phyloP scores from a whole-genome alignment of 306 rosid species.

The Dalbergia cultrata region DNA sequence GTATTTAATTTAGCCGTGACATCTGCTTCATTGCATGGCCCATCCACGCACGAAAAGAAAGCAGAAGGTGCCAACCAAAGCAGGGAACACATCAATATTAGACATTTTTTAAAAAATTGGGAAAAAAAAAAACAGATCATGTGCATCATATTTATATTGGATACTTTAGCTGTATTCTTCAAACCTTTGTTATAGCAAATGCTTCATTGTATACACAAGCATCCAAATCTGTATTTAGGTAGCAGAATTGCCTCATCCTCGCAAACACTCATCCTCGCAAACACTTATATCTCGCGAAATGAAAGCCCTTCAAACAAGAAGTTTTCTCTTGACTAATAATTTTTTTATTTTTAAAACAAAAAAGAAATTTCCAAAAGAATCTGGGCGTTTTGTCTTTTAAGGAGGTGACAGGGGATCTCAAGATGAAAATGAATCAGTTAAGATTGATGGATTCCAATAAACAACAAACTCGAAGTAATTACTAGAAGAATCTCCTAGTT shows the following conservation, averaged over 20 bases:
- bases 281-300: not conserved
- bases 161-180: not conserved
- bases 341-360: not conserved
- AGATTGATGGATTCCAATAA: not conserved
- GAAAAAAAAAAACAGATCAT: not conserved
- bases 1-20: not conserved
- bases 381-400: not conserved
- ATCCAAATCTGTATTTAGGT: slow-evolving; percentile 8
- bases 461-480: too few species aligned
- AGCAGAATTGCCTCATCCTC: slow-evolving; percentile 14
- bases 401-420: not conserved
- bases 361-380: not conserved
- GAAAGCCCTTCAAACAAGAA: not conserved
- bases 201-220: not conserved
- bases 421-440: not conserved
- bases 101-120: not conserved
- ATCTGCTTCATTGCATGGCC: not conserved
- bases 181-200: not conserved
- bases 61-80: not conserved
- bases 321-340: not conserved
- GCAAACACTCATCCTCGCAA: not conserved
- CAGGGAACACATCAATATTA: not conserved
- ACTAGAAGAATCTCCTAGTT: too few species aligned
- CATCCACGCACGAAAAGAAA: not conserved
- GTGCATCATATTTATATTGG: not conserved